Evolutionary conservation across 441 rosid species (phyloP).

Genomic region (Aleurites moluccanus): DNA sequence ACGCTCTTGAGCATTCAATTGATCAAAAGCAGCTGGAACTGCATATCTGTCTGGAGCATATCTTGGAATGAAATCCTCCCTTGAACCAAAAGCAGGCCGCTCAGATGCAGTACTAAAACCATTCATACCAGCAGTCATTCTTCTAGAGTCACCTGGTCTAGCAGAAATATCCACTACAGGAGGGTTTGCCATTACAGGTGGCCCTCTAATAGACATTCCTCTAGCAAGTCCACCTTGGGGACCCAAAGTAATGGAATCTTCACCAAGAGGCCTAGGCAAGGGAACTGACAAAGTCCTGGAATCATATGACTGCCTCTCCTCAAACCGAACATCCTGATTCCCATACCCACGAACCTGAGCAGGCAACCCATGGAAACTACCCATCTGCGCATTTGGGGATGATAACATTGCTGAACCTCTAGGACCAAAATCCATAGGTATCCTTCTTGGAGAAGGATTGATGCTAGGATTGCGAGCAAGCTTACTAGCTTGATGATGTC

Average conservation of each 20-base stretch:
- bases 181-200: conserved; percentile 40
- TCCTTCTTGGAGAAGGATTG: conserved; percentile 63
- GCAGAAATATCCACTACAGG: conserved; percentile 49
- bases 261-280: conserved; percentile 69
- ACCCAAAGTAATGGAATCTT: conserved; percentile 79
- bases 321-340: conserved; percentile 74
- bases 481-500: conserved; percentile 72
- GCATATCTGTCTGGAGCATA: conserved; percentile 50
- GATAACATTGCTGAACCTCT: conserved; percentile 73
- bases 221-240: conserved; percentile 99
- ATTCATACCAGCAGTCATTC: conserved; percentile 56
- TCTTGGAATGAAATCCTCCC: conserved; percentile 53
- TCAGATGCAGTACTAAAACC: conserved; percentile 50
- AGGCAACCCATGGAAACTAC: conserved; percentile 69
- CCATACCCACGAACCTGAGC: conserved; percentile 64
- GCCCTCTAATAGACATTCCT: conserved; percentile 82
- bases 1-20: conserved; percentile 52
- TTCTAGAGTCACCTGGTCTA: conserved; percentile 54
- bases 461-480: conserved; percentile 64
- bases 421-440: conserved; percentile 67
- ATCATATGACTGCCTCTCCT: conserved; percentile 71
- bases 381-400: conserved; percentile 68
- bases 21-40: conserved; percentile 50
- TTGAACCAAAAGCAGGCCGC: conserved; percentile 38
- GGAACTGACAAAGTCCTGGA: conserved; percentile 72